Evolutionary conservation across 1,284 basidiomycete genomes (phyloP), one percentile per base, ranked within the genome.

Genomic region (Pascua sp.): DNA sequence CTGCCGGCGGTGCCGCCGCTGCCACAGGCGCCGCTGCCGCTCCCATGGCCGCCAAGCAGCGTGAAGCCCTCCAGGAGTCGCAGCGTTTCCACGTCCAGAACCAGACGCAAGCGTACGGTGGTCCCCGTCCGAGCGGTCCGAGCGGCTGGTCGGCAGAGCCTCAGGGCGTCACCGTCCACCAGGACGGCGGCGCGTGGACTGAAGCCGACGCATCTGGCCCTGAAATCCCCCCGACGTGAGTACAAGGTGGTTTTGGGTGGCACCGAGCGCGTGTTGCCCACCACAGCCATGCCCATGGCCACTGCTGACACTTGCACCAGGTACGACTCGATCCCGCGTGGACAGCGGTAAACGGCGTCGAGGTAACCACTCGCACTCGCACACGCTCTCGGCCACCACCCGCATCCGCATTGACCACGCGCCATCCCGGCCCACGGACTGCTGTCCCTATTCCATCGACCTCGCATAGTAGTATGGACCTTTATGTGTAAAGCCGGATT

Each of bases 181-280:
- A 67, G 51, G 70, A 74, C 56, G 72, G 59, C 24, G 70, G 72
- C 32, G 55, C 54, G 13, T 66, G 57, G 47, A 48, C 57, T 13
- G 65, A 69, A 11, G 61, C 54, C 11, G 53, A 47, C n/a, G 57
- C 46, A 11, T 58, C 54, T 4, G 62, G 50, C 38, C 51, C 24
- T 42, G 71, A 75, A 57, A 67, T 73, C 42, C 72, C 71, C 1
- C 72, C 70, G 11, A 70, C 69, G 67, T 68, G 43, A 66, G 66
- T 69, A 4, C 11, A 15, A 36, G n/a, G 17, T 32, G 15, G 10
- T 5, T 32, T 36, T 53, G 18, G 42, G 18, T n/a, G 9, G 16
- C 24, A 32, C 24, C 24, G 24, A 32, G 24, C 24, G 24, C 24
- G 24, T 32, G 24, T 32, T 32, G 24, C 24, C 24, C 24, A 32